Percentiles rank a stretch among this genome's conserved stretches.
Evolutionary conservation across 768 basidiomycete species (phyloP).

Genomic region (Daedaleopsis sinensis): DNA sequence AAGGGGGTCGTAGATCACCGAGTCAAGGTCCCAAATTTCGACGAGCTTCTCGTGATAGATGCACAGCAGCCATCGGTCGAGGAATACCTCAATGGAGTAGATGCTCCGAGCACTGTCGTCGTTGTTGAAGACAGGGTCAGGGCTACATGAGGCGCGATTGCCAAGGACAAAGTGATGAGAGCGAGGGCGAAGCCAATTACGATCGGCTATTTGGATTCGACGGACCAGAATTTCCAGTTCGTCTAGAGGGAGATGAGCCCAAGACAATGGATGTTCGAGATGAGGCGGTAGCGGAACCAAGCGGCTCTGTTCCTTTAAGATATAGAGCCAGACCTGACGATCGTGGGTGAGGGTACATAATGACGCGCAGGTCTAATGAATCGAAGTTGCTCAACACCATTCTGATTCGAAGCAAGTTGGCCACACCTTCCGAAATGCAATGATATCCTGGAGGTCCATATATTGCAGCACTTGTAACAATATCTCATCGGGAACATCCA

Average conservation of each 20-base stretch:
- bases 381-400: not conserved
- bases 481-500: conserved; percentile 27
- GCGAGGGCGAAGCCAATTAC: conserved; percentile 20
- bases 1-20: conserved; percentile 5
- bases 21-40: conserved; percentile 44
- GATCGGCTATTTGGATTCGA: conserved; percentile 2
- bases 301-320: conserved; percentile 14
- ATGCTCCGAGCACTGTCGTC: conserved; percentile 26
- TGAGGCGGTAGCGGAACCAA: conserved; percentile 19
- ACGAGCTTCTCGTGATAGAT: conserved; percentile 45
- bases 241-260: not conserved
- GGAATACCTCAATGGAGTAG: conserved; percentile 43
- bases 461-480: conserved; percentile 19
- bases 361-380: conserved; percentile 5
- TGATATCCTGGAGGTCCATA: conserved; percentile 21
- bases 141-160: conserved; percentile 5
- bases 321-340: conserved; percentile 23
- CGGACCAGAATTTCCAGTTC: conserved; percentile 14
- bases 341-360: conserved; percentile 20
- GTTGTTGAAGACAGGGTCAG: conserved; percentile 8
- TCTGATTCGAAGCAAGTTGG: too few relatives aligned
- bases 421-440: conserved; percentile 24
- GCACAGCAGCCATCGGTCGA: conserved; percentile 52
- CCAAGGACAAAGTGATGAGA: conserved; percentile 12
- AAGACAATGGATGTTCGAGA: conserved; percentile 1